Percentiles rank a stretch among this genome's conserved stretches.
Conservation (phyloP, 768 basidiomycete genomes). For the Gautieria morchelliformis region DNA sequence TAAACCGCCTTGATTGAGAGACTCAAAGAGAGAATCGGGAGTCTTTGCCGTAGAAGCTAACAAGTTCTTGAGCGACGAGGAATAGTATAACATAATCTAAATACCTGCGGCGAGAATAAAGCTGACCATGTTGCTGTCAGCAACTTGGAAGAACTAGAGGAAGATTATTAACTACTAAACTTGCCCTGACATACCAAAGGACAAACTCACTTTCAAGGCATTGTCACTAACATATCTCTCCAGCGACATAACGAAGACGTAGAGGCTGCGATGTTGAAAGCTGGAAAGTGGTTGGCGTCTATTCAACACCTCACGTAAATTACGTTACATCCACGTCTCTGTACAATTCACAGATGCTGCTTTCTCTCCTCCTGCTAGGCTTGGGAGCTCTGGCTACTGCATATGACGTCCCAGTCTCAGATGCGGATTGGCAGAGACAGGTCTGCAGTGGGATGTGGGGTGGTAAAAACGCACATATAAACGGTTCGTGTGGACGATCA, state of each 20-base stretch:
- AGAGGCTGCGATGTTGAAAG: no score
- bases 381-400: conserved; percentile 20
- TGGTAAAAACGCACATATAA: conserved; percentile 67
- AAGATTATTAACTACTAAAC: neutral
- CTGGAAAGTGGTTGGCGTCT: no score
- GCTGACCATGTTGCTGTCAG: conserved; percentile 77
- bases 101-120: conserved; percentile 80
- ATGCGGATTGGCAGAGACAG: conserved; percentile 79
- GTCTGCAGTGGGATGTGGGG: conserved; percentile 96
- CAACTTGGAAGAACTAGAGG: conserved; percentile 67
- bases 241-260: conserved; percentile 25
- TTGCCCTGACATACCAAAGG: neutral
- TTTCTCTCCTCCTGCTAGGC: conserved; percentile 2
- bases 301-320: no score
- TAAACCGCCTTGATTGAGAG: conserved; percentile 69
- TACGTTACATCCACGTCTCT: neutral
- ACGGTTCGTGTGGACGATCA: conserved; percentile 40
- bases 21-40: conserved; percentile 65
- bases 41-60: conserved; percentile 78
- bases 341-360: neutral
- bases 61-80: neutral
- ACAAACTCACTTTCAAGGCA: conserved; percentile 48
- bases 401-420: conserved; percentile 57
- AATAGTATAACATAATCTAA: conserved; percentile 13
- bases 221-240: conserved; percentile 74